Base-by-base conservation (phyloP, 352 stramenopile genomes). In the Aphanomyces astaci region DNA sequence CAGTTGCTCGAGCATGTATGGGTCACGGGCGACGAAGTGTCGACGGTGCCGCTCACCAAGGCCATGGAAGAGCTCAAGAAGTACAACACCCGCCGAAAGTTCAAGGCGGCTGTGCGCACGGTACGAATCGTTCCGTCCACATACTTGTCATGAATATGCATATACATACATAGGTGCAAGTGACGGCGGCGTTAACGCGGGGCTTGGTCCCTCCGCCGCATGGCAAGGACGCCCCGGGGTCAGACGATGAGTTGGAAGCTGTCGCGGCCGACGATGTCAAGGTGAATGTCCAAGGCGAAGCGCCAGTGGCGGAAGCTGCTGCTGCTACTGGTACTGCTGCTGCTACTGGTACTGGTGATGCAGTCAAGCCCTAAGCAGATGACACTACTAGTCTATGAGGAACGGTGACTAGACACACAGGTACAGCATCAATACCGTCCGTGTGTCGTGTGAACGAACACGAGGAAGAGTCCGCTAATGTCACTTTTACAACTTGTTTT, bases 21-120 rank as follows among this genome's bases (percentile, higher is more conserved):
- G 84, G 86, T 94, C 74, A 78, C 76, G 15, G 84, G 81, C 67
- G 63, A 55, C 10, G 10, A 51, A 4, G 33, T 56, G 19, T 80
- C 80, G 2, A 94, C 83, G 2, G 84, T 98, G 74, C 84, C 92
- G 73, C 79, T 98, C 75, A 96, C 87, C 71, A 96, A 80, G 24
- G 95, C 96, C 54, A 76, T 98, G 60, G 84, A 96, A 56, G 83
- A 98, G 70, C 80, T 98, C 56, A 90, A 86, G 40, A 87, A 88
- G 72, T 98, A 97, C 81, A 98, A 98, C 75, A 92, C 89, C 28
- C 96, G 93, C 63, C 88, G 94, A 72, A 98, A 97, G 73, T 96
- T 98, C 78, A 97, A 97, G 79, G 90, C 88, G 25, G 92, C 91
- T 4, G 89, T 98, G 51, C 89, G 88, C 71, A 95, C 80, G 2